Evolutionary conservation across 768 basidiomycete genomes (phyloP).

Genomic region (Trametes coccinea): DNA sequence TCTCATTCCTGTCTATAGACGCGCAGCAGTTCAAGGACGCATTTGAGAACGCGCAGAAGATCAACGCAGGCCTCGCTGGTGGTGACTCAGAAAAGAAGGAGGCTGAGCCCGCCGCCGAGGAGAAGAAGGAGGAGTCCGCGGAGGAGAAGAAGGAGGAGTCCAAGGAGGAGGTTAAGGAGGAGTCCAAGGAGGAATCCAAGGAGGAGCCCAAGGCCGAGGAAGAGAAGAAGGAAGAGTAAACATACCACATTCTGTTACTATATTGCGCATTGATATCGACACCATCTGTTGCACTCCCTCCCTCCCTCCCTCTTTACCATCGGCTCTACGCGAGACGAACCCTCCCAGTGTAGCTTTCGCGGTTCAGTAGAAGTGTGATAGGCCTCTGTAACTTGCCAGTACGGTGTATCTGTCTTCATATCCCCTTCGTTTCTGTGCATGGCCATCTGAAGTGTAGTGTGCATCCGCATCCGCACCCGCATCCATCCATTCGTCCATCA

Average conservation of each 20-base stretch:
- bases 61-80: constrained; percentile 52
- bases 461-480: constrained; percentile 10
- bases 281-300: constrained; percentile 4
- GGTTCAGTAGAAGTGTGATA: constrained; percentile 15
- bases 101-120: constrained; percentile 29
- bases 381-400: constrained; percentile 14
- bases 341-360: constrained; percentile 13
- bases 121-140: constrained; percentile 33
- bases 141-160: constrained; percentile 33
- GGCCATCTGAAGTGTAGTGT: constrained; percentile 5
- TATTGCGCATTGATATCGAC: constrained; percentile 13
- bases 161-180: constrained; percentile 31
- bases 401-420: constrained; percentile 11
- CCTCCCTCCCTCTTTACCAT: background rate
- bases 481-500: background rate
- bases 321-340: background rate
- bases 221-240: constrained; percentile 30
- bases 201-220: constrained; percentile 30
- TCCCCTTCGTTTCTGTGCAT: background rate
- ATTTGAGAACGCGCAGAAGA: constrained; percentile 83
- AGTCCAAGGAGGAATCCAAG: constrained; percentile 26
- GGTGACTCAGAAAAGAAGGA: constrained; percentile 36
- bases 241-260: constrained; percentile 15
- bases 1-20: constrained; percentile 43
- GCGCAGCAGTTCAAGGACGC: constrained; percentile 86